A percentile compares a stretch with the other conserved stretches of the same genome.
phyloP scores from a whole-genome alignment of 164 flowering plant species.

The Annona cherimola region DNA sequence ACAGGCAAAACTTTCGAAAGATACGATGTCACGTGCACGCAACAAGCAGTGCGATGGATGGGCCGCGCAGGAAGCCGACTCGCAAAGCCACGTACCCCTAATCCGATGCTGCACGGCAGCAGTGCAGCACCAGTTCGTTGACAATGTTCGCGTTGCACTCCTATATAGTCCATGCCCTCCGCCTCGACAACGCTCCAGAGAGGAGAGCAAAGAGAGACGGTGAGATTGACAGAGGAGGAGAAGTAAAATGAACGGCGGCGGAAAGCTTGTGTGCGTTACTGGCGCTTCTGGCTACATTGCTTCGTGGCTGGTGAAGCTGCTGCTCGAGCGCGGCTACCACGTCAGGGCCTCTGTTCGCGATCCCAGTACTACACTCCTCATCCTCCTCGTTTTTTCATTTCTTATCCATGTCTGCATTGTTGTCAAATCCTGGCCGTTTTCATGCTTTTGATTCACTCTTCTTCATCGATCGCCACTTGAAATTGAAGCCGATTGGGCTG shows the following conservation, averaged over 20 bases:
- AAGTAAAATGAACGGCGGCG: slow-evolving; percentile 6
- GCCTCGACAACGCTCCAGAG: no score
- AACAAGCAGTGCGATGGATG: no score
- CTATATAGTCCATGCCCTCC: no score
- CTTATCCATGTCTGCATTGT: background rate
- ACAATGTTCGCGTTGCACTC: no score
- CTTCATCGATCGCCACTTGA: background rate
- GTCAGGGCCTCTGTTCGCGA: slow-evolving; percentile 16
- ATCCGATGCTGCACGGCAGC: no score
- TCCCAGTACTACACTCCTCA: slow-evolving; percentile 3
- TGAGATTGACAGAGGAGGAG: background rate
- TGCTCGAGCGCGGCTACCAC: slow-evolving; percentile 9
- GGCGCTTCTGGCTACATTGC: slow-evolving; percentile 21
- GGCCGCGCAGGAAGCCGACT: no score
- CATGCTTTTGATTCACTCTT: background rate
- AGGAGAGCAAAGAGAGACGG: background rate
- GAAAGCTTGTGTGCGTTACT: slow-evolving; percentile 15
- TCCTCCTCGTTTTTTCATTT: background rate
- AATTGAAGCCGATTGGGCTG: background rate
- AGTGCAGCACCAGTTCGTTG: no score
- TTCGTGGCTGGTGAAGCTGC: slow-evolving; percentile 20
- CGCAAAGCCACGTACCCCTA: no score
- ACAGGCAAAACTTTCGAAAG: no score
- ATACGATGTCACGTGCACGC: no score
- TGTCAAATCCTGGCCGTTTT: background rate